These are phyloP conservation scores for Mucuna pruriens DNA, from an alignment of 306 rosid genomes.

Conservation along the genomic window DNA sequence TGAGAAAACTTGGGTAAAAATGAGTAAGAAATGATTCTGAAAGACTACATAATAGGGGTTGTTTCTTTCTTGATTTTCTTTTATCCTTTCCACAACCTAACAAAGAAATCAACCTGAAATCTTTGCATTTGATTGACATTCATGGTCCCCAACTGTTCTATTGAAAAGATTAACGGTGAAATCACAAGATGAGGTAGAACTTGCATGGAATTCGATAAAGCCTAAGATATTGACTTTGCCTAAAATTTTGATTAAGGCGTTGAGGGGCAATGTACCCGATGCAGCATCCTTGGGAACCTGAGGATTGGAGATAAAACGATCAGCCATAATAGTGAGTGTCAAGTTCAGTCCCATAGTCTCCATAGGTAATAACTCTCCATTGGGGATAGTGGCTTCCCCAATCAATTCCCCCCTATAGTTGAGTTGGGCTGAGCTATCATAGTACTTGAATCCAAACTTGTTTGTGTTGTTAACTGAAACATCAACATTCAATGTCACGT, in stretches of 20 bases:
- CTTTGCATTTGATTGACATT: constrained; percentile 50
- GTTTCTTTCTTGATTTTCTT: not conserved
- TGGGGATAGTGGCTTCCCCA: constrained; percentile 58
- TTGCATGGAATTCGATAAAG: constrained; percentile 47
- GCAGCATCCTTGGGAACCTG: constrained; percentile 40
- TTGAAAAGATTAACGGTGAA: constrained; percentile 36
- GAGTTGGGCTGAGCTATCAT: constrained; percentile 46
- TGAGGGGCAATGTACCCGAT: constrained; percentile 55
- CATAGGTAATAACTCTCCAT: constrained; percentile 42
- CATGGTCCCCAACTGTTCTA: constrained; percentile 21
- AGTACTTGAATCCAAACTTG: constrained; percentile 52
- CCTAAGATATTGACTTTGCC: constrained; percentile 57
- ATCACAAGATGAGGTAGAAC: constrained; percentile 59
- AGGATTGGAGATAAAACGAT: constrained; percentile 47
- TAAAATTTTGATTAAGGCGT: constrained; percentile 34
- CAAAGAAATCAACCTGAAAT: not conserved
- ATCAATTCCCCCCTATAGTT: constrained; percentile 62
- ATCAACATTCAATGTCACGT: constrained; percentile 50
- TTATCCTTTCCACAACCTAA: not conserved
- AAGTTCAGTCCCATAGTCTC: constrained; percentile 47
- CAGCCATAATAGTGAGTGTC: constrained; percentile 62
- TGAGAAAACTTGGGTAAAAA: not conserved
- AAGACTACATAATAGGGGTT: not conserved
- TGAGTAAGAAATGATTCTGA: constrained; percentile 3
- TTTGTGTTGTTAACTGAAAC: constrained; percentile 61